Percentiles rank a stretch among this genome's conserved stretches.
These are phyloP conservation scores for Blastobotrys capitulatus DNA, from an alignment of 1,139 yeast species.

Conservation along the genomic window DNA sequence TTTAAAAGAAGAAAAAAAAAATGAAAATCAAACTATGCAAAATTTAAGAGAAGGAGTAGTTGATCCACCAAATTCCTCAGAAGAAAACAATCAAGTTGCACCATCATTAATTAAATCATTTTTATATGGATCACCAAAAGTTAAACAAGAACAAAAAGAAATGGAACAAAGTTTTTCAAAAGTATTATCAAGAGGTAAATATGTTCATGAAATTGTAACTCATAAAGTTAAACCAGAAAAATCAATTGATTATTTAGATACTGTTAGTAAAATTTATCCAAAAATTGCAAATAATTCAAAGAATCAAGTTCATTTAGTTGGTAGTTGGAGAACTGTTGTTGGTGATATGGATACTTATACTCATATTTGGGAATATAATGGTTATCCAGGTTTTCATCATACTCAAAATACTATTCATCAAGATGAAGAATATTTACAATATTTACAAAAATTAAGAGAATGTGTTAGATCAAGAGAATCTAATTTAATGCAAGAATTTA, in stretches of 20 bases:
- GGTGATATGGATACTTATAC: slow-evolving; percentile 35
- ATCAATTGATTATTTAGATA: slow-evolving; percentile 35
- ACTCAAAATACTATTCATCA: slow-evolving; percentile 34
- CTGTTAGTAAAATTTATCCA: slow-evolving; percentile 34
- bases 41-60: slow-evolving; percentile 20
- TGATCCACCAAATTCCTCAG: slow-evolving; percentile 9
- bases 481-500: slow-evolving; percentile 38
- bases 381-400: slow-evolving; percentile 39
- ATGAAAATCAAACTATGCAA: slow-evolving; percentile 17
- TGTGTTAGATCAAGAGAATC: slow-evolving; percentile 34
- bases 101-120: slow-evolving; percentile 34
- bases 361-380: slow-evolving; percentile 42
- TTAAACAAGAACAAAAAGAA: slow-evolving; percentile 33
- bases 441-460: slow-evolving; percentile 30
- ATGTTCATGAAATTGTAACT: slow-evolving; percentile 38
- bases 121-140: slow-evolving; percentile 35
- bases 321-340: slow-evolving; percentile 39
- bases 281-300: slow-evolving; percentile 30
- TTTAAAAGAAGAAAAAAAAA: slow-evolving; percentile 19
- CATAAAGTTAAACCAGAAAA: slow-evolving; percentile 36
- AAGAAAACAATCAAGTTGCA: slow-evolving; percentile 9
- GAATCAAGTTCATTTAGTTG: slow-evolving; percentile 37
- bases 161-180: slow-evolving; percentile 35
- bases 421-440: slow-evolving; percentile 30
- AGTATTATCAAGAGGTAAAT: slow-evolving; percentile 38